Base-by-base conservation (phyloP, 2,329 filamentous ascomycete genomes). In the Metarhizium album region DNA sequence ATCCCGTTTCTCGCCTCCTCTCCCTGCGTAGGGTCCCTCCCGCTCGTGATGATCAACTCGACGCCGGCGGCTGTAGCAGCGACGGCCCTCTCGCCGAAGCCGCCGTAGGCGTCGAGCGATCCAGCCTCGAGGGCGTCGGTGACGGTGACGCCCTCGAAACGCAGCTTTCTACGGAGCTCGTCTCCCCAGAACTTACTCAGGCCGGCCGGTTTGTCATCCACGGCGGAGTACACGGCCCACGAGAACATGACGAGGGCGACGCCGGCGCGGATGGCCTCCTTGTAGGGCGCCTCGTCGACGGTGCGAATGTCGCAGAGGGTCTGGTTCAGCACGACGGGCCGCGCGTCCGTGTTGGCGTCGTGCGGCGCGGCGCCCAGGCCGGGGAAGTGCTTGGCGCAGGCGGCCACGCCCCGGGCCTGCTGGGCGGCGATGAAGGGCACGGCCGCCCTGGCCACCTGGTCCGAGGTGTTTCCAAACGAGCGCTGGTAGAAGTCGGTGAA, bases 91-190 rank as follows among this genome's bases (percentile, higher is more conserved):
- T 46, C 52, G 5, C 42, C 53, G 7, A 31, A 42, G 31, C 46
- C 47, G 13, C 56, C 55, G 11, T 54, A 52, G 7, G 37, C 40
- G 3, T 42, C 47, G 5, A 58, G 33, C 13, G 52, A 43, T 8
- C 55, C 55, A 1, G 56, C 55, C 49, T 58, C 55, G 48, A 58
- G 50, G n/a, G 56, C 55, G 16, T 58, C 56, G 4, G 55, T 54
- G 13, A 57, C 52, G 9, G 56, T 57, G 31, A 58, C 55, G 13
- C 55, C 55, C 18, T 47, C 18, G 35, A 57, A 58, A 4, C 53
- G 49, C 11, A 57, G 42, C n/a, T 51, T 50, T 3, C 51, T 51
- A 35, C 57, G 55, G 29, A 57, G 57, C 51, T 55, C 50, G 20
- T n/a, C n/a, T n/a, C 52, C 51, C 52, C 54, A 47, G 22, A 57